A percentile compares a stretch with the other conserved stretches of the same genome.
These are phyloP conservation scores for Thymus quinquecostatus DNA, from an alignment of 257 asterid species.

Conservation along the genomic window DNA sequence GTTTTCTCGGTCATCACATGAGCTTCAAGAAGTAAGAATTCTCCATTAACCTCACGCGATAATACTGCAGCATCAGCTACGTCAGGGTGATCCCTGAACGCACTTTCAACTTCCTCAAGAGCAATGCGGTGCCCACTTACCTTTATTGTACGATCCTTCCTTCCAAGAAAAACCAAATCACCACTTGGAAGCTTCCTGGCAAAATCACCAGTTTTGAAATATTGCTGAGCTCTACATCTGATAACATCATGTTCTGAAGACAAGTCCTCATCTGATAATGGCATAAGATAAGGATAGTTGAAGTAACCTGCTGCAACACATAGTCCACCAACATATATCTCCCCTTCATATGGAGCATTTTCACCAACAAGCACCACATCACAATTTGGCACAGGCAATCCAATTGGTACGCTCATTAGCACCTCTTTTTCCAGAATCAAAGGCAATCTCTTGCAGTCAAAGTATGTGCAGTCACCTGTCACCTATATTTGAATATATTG, in stretches of 20 bases:
- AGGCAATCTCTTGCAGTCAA: slow-evolving; percentile 84
- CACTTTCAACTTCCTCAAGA: slow-evolving; percentile 82
- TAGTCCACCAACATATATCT: slow-evolving; percentile 74
- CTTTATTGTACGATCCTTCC: slow-evolving; percentile 85
- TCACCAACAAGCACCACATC: slow-evolving; percentile 71
- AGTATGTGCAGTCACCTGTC: slow-evolving; percentile 93
- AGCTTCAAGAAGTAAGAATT: slow-evolving; percentile 70
- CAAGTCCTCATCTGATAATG: slow-evolving; percentile 45
- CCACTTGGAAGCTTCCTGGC: slow-evolving; percentile 81
- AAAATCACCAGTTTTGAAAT: slow-evolving; percentile 87
- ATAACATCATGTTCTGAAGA: slow-evolving; percentile 33
- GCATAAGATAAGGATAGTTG: slow-evolving; percentile 56
- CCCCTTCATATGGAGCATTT: slow-evolving; percentile 72
- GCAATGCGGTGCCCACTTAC: slow-evolving; percentile 85
- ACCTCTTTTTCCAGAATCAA: slow-evolving; percentile 55
- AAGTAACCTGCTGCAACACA: slow-evolving; percentile 86
- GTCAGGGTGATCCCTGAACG: slow-evolving; percentile 64
- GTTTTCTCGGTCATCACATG: slow-evolving; percentile 56
- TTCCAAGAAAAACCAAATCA: slow-evolving; percentile 76
- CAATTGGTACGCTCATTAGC: slow-evolving; percentile 73
- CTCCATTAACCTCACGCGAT: slow-evolving; percentile 57
- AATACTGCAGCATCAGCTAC: slow-evolving; percentile 84
- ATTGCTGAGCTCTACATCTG: slow-evolving; percentile 35
- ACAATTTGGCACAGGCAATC: slow-evolving; percentile 73
- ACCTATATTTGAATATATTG: slow-evolving; percentile 52